These are phyloP conservation scores for Dictyostelium brefeldianum DNA, from an alignment of 78 protist species.

Conservation along the genomic window DNA sequence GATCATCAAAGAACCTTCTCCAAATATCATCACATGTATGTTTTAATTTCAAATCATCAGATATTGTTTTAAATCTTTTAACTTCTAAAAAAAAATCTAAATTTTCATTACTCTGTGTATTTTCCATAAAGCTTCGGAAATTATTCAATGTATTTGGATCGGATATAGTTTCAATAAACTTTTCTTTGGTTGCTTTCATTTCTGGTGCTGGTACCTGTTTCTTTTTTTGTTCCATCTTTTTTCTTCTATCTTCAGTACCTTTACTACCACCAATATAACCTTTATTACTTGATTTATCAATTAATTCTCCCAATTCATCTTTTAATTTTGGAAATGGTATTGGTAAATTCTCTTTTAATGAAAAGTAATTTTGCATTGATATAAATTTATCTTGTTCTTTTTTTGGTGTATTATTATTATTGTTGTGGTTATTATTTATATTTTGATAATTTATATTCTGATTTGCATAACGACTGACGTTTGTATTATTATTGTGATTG, in stretches of 20 bases:
- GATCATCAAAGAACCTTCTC: conserved; percentile 64
- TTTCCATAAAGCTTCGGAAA: conserved; percentile 42
- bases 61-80: conserved; percentile 44
- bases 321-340: conserved; percentile 55
- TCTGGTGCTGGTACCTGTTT: conserved; percentile 32
- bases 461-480: neutral
- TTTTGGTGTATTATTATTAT: neutral
- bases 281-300: neutral
- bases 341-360: conserved; percentile 13
- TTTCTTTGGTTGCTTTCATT: conserved; percentile 69
- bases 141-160: conserved; percentile 34
- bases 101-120: conserved; percentile 45
- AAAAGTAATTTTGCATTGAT: neutral
- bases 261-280: neutral
- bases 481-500: neutral
- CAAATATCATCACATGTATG: conserved; percentile 53
- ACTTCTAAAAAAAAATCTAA: conserved; percentile 52
- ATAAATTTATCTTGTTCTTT: neutral
- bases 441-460: neutral
- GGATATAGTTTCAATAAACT: conserved; percentile 34
- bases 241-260: neutral
- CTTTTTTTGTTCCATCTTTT: neutral
- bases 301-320: neutral
- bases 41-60: neutral
- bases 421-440: neutral